Evolutionary conservation across 805 yeast genomes (phyloP), one percentile per base, ranked within the genome.

Genomic region (Blastobotrys peoriensis): DNA sequence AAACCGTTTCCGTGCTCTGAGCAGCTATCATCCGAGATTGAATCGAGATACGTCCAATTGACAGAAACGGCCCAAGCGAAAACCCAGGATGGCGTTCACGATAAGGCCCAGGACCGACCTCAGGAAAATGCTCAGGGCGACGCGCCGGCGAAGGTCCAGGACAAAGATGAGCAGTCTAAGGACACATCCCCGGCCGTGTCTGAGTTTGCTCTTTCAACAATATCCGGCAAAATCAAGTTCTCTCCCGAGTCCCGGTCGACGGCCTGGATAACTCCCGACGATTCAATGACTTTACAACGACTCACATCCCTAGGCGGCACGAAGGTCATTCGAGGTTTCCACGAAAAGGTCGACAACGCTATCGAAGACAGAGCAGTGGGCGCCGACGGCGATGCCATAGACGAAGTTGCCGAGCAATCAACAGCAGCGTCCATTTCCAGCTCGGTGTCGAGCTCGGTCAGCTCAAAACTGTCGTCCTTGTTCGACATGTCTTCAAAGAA

Each of bases 21-120:
- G 1, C 62, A 65, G 1, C 46, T 80, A 3, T 69, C 93, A 0
- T 64, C 68, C 0, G 78, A 74, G 45, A 55, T 89, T 17, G 97
- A 89, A 60, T 55, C 56, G 3, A 75, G 75, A 0, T 85, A 74
- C 57, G 49, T 4, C 48, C 59, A 0, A 56, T 74, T 20, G 22
- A 5, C 13, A 19, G 16, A 3, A 22, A 22, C 17, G 33, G 39
- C 5, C 10, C n/a, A 19, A 13, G 53, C 38, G 20, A 40, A 15
- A 17, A 16, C 20, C 19, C 8, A 17, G n/a, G 38, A 36, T 5
- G 38, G 23, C 8, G 38, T 36, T 18, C 13, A 16, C 55, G 36
- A 40, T 40, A 27, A 38, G 37, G 13, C 10, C 13, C 10, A 13
- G 19, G 33, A 30, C n/a, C 45, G 33, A 34, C 41, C 33, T 17